Percentiles rank a stretch among this genome's conserved stretches.
Conservation (phyloP, 106 monocot species). For the Hemerocallis citrina region DNA sequence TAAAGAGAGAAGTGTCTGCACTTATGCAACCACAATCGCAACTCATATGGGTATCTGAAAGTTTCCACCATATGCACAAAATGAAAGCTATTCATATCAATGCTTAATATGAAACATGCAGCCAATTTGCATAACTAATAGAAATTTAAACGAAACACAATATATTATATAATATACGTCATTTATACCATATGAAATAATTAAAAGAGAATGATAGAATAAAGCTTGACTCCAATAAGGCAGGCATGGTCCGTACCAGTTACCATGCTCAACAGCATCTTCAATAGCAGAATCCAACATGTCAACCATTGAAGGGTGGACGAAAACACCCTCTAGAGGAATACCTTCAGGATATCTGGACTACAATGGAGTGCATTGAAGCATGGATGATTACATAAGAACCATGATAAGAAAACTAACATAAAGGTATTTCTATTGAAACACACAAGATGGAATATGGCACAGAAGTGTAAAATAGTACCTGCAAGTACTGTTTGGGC, state of each 20-base stretch:
- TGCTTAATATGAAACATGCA: not conserved
- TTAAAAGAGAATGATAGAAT: too few relatives aligned
- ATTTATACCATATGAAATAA: too few relatives aligned
- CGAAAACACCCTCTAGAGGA: constrained; percentile 66
- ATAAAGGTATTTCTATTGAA: not conserved
- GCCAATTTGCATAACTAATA: not conserved
- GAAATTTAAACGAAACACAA: too few relatives aligned
- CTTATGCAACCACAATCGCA: not conserved
- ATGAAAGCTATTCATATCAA: too few relatives aligned
- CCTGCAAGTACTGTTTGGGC: constrained; percentile 96
- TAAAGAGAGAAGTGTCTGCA: not conserved
- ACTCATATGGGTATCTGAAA: not conserved
- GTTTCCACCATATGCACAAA: too few relatives aligned
- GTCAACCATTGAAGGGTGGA: constrained; percentile 83
- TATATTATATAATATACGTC: too few relatives aligned
- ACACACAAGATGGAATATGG: not conserved
- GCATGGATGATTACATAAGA: constrained; percentile 8
- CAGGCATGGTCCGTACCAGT: constrained; percentile 43
- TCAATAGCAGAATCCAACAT: constrained; percentile 91
- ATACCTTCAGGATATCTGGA: constrained; percentile 92
- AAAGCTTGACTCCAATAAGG: not conserved
- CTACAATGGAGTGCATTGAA: constrained; percentile 36
- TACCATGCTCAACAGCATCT: constrained; percentile 78
- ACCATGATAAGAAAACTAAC: constrained; percentile 4
- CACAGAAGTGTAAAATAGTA: constrained; percentile 10